These are phyloP conservation scores for Sclerotinia glacialis DNA, from an alignment of 2,329 filamentous ascomycete genomes.

Conservation along the genomic window DNA sequence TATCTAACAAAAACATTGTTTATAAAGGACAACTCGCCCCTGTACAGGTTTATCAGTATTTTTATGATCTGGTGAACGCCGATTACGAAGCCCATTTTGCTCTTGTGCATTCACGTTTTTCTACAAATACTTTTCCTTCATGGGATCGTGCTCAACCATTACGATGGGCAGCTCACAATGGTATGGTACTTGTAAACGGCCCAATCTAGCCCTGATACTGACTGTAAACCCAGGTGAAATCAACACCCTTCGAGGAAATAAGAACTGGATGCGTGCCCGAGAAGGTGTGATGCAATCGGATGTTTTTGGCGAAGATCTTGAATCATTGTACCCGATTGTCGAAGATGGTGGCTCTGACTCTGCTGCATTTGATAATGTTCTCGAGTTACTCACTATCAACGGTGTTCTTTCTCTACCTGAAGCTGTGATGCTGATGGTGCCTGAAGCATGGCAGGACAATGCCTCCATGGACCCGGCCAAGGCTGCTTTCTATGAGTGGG, in stretches of 20 bases:
- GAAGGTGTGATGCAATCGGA: slow-evolving; percentile 94
- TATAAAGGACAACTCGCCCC: slow-evolving; percentile 97
- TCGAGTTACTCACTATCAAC: slow-evolving; percentile 92
- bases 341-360: slow-evolving; percentile 97
- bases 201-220: slow-evolving; percentile 34
- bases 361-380: slow-evolving; percentile 93
- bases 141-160: slow-evolving; percentile 97
- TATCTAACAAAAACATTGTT: slow-evolving; percentile 96
- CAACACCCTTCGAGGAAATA: slow-evolving; percentile 94
- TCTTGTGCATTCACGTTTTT: slow-evolving; percentile 94
- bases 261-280: slow-evolving; percentile 98
- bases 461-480: slow-evolving; percentile 88
- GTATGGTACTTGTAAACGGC: slow-evolving; percentile 45
- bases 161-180: slow-evolving; percentile 96
- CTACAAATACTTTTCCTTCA: slow-evolving; percentile 96
- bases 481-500: slow-evolving; percentile 97
- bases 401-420: slow-evolving; percentile 92
- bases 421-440: slow-evolving; percentile 98
- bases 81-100: slow-evolving; percentile 98
- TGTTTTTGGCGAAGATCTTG: slow-evolving; percentile 87
- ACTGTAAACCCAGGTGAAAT: slow-evolving; percentile 64
- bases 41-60: slow-evolving; percentile 96
- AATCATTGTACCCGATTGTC: slow-evolving; percentile 87
- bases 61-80: slow-evolving; percentile 92
- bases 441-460: slow-evolving; percentile 97